A percentile compares a stretch with the other conserved stretches of the same genome.
These are phyloP conservation scores for Scenedesmus sp. DNA, from an alignment of 163 green algal genomes.

Conservation along the genomic window DNA sequence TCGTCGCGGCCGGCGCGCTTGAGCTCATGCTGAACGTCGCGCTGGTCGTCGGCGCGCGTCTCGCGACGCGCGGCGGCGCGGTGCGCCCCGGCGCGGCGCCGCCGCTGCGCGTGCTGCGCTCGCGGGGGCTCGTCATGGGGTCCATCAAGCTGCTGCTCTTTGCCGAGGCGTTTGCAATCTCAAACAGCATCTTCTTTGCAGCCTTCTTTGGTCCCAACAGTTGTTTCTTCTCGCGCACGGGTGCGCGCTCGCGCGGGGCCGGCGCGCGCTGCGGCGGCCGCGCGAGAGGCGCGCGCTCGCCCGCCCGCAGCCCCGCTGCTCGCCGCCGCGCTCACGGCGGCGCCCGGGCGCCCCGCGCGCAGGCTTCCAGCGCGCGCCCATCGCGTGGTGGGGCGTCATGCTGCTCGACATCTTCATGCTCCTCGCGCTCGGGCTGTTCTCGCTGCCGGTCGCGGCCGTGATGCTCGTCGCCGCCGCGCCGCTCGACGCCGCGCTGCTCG, in stretches of 20 bases:
- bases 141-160: constrained; percentile 40
- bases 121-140: background rate
- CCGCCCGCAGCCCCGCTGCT: too few species aligned
- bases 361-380: constrained; percentile 31
- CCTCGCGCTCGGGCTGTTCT: constrained; percentile 10
- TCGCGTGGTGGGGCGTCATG: constrained; percentile 26
- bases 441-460: constrained; percentile 8
- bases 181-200: constrained; percentile 13
- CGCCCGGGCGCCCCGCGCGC: background rate
- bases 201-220: constrained; percentile 17
- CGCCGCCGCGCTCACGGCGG: too few species aligned
- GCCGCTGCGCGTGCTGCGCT: background rate
- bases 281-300: background rate
- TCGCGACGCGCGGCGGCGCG: constrained; percentile 5
- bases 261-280: background rate
- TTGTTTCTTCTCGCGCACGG: constrained; percentile 38
- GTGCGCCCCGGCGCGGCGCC: background rate
- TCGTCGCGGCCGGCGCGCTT: constrained; percentile 11
- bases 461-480: too few species aligned
- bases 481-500: too few species aligned
- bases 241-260: background rate
- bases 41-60: background rate
- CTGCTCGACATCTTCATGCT: constrained; percentile 3
- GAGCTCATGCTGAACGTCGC: constrained; percentile 14
- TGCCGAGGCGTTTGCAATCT: constrained; percentile 23